These are phyloP conservation scores for Pyrenophora seminiperda DNA, from an alignment of 2,329 filamentous ascomycete species.

Conservation along the genomic window DNA sequence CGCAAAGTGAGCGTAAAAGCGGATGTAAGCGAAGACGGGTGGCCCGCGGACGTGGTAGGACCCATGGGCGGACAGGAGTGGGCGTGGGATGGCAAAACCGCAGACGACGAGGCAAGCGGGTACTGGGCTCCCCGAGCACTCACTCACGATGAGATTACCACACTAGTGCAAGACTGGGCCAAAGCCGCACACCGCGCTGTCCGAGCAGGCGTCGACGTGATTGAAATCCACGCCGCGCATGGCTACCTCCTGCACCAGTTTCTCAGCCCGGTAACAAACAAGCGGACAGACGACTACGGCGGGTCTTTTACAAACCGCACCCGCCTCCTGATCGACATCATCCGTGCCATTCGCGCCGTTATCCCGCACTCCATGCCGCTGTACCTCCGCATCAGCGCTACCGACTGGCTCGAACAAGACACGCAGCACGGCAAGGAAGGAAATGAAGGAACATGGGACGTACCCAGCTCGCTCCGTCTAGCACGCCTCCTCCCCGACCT, in stretches of 20 bases:
- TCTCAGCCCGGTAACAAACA: conserved; percentile 49
- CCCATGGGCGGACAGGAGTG: conserved; percentile 47
- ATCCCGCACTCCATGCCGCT: conserved; percentile 45
- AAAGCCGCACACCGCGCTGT: conserved; percentile 46
- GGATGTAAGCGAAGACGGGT: conserved; percentile 38
- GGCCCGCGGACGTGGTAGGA: conserved; percentile 44
- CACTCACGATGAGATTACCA: conserved; percentile 47
- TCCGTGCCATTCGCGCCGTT: conserved; percentile 42
- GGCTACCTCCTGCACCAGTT: conserved; percentile 53
- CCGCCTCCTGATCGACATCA: conserved; percentile 50
- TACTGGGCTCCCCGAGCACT: conserved; percentile 48
- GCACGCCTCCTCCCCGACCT: conserved; percentile 50
- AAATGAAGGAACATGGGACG: conserved; percentile 48
- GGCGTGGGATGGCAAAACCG: conserved; percentile 47
- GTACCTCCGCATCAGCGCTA: conserved; percentile 44
- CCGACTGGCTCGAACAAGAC: conserved; percentile 48
- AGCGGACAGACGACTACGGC: conserved; percentile 51
- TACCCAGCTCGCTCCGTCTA: conserved; percentile 48
- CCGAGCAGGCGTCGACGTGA: conserved; percentile 45
- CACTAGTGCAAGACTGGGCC: conserved; percentile 49
- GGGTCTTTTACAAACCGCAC: conserved; percentile 50
- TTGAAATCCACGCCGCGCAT: conserved; percentile 53
- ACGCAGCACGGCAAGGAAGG: conserved; percentile 37
- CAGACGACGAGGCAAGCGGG: conserved; percentile 37
- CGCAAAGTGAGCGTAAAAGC: conserved; percentile 38